Evolutionary conservation across 225 moss, liverwort and hornwort species (phyloP).

Genomic region (Neckera pumila): DNA sequence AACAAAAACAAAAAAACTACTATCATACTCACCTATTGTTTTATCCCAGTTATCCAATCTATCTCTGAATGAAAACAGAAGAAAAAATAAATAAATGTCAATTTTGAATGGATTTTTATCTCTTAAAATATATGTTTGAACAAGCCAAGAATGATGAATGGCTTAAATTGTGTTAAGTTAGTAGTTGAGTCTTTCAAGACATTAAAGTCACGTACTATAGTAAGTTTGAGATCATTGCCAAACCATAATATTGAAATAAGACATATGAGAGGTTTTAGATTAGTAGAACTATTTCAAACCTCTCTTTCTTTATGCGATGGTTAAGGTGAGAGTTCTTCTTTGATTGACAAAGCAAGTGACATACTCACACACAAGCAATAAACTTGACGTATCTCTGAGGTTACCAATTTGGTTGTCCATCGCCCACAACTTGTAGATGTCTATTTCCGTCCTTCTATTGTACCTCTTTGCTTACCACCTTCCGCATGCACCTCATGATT

Average conservation of each 20-base stretch:
- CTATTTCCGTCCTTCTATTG: neutral
- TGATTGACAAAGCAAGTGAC: neutral
- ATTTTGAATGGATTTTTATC: neutral
- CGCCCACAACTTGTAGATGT: neutral
- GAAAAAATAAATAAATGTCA: too few species aligned
- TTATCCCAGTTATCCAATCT: too few species aligned
- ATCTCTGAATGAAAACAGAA: neutral
- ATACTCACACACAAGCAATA: neutral
- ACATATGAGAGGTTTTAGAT: neutral
- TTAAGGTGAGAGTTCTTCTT: neutral
- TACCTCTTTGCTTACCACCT: neutral
- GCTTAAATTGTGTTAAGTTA: neutral
- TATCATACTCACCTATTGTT: too few species aligned
- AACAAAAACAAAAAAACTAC: too few species aligned
- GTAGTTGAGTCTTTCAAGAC: too few species aligned
- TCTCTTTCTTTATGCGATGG: neutral
- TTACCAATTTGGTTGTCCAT: neutral
- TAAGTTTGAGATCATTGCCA: neutral
- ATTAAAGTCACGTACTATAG: too few species aligned
- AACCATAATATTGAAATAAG: neutral
- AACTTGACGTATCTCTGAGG: neutral
- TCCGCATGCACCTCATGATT: rapidly evolving
- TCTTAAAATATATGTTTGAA: too few species aligned
- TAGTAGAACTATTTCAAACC: neutral
- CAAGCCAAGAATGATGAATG: neutral